Conservation (phyloP, 2,329 filamentous ascomycete species). For the Claviceps lovelessii region DNA sequence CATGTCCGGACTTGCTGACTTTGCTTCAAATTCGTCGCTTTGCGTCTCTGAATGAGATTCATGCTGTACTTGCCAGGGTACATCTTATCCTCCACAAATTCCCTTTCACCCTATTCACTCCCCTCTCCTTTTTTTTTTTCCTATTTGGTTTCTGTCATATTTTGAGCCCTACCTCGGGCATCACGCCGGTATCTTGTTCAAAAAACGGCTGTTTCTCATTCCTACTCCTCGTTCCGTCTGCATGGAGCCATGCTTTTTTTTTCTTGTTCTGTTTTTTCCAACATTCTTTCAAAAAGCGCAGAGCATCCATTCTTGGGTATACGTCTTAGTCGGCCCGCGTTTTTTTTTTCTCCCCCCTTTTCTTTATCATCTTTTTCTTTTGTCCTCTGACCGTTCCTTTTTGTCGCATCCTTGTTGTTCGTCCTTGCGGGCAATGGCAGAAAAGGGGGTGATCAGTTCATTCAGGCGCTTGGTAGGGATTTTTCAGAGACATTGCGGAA, state of each 20-base stretch:
- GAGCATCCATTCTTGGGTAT: conserved; percentile 1
- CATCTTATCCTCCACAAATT: neutral
- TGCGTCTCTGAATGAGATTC: neutral
- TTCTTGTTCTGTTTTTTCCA: neutral
- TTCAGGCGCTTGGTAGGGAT: neutral
- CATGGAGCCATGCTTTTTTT: too few species aligned
- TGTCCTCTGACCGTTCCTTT: neutral
- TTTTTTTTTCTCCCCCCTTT: neutral
- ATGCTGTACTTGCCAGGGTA: neutral
- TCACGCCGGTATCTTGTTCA: too few species aligned
- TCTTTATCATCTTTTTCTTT: neutral
- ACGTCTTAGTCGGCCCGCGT: neutral
- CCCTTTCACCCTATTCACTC: neutral
- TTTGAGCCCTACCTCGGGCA: neutral
- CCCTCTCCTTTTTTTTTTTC: too few species aligned
- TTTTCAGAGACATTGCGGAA: too few species aligned
- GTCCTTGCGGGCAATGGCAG: neutral
- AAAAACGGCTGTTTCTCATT: neutral
- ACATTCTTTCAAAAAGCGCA: neutral
- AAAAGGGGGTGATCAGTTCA: neutral
- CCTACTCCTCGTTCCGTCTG: too few species aligned
- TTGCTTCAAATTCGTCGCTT: neutral
- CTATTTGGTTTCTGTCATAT: neutral
- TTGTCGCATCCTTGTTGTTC: neutral
- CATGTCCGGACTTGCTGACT: neutral